Evolutionary conservation across 23 red algal genomes (phyloP).

Genomic region (Gracilariopsis chorda): DNA sequence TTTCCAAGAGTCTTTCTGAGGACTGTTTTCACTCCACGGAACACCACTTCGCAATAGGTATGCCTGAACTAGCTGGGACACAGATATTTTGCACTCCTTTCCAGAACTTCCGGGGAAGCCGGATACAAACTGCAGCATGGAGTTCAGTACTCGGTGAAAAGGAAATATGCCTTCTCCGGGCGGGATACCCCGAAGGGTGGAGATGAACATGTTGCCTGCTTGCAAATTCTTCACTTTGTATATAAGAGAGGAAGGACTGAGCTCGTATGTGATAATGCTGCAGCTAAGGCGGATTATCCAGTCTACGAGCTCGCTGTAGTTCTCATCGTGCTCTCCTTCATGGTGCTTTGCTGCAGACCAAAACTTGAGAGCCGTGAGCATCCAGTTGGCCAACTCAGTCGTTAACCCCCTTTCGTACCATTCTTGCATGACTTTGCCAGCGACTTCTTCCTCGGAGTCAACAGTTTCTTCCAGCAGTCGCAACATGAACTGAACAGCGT

Average conservation of each 20-base stretch:
- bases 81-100: not conserved
- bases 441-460: not conserved
- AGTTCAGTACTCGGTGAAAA: not conserved
- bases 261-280: constrained; percentile 1
- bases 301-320: not conserved
- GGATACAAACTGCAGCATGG: not conserved
- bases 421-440: not conserved
- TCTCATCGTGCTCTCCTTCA: not conserved
- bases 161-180: not conserved
- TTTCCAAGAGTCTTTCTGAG: not conserved
- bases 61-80: not conserved
- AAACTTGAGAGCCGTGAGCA: not conserved
- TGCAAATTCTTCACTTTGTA: not conserved
- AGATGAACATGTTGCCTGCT: not conserved
- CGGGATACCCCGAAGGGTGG: not conserved
- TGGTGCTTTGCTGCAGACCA: not conserved
- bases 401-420: not conserved
- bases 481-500: not conserved
- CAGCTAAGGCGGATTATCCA: not conserved
- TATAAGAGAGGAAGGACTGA: constrained; percentile 2
- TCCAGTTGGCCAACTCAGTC: not conserved
- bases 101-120: not conserved
- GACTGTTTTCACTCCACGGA: not conserved
- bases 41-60: not conserved
- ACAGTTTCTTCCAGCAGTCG: not conserved